Percentiles rank a stretch among this genome's conserved stretches.
These are phyloP conservation scores for Clavispora carvajalis DNA, from an alignment of 805 yeast species.

Conservation along the genomic window DNA sequence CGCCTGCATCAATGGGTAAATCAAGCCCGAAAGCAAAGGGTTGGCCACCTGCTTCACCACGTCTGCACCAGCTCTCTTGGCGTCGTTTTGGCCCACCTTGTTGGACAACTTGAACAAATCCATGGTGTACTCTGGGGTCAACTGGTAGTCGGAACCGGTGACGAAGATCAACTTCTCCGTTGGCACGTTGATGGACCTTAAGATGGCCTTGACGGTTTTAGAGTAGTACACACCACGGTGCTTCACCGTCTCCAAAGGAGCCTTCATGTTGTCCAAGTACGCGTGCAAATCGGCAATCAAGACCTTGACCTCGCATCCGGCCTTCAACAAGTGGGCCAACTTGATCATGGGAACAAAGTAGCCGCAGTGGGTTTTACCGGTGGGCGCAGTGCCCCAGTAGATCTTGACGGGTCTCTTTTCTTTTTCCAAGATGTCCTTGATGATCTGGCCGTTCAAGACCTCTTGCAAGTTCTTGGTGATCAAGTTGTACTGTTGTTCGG, in stretches of 20 bases:
- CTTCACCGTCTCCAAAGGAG: conserved; percentile 86
- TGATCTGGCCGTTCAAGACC: conserved; percentile 81
- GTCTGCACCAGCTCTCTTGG: conserved; percentile 98
- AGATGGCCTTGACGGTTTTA: conserved; percentile 73
- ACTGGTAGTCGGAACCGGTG: conserved; percentile 87
- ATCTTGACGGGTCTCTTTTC: conserved; percentile 78
- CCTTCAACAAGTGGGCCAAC: conserved; percentile 87
- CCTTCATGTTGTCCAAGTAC: conserved; percentile 96
- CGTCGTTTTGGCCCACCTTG: conserved; percentile 86
- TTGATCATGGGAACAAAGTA: conserved; percentile 98
- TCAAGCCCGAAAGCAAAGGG: conserved; percentile 88
- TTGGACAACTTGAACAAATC: conserved; percentile 86
- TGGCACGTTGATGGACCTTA: conserved; percentile 84
- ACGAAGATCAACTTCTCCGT: conserved; percentile 81
- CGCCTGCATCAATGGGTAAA: conserved; percentile 98
- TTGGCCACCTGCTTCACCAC: conserved; percentile 96
- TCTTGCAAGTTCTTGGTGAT: conserved; percentile 89
- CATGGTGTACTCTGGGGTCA: conserved; percentile 70
- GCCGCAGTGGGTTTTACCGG: conserved; percentile 98
- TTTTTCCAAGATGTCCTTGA: conserved; percentile 74
- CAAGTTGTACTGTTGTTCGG: conserved; percentile 62
- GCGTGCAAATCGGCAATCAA: conserved; percentile 95
- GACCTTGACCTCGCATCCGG: conserved; percentile 93
- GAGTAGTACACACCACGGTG: conserved; percentile 91
- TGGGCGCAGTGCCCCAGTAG: conserved; percentile 99